Evolutionary conservation across 2,329 filamentous ascomycete genomes (phyloP).

Genomic region (Xylariales sp.): DNA sequence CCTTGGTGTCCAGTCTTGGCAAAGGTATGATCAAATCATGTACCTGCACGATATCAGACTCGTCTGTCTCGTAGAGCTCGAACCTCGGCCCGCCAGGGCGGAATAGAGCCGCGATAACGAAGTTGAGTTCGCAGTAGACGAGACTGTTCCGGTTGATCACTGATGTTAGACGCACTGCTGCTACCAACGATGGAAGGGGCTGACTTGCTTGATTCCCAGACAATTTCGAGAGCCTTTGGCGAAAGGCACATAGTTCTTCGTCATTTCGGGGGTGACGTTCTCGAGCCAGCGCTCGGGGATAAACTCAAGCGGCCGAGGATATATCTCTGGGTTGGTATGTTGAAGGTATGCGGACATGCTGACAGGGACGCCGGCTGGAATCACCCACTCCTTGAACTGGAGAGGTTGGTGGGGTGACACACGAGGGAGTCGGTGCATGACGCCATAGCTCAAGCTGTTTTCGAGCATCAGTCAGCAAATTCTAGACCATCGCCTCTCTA

Average conservation of each 20-base stretch:
- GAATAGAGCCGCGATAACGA: constrained; percentile 33
- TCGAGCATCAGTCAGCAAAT: neutral
- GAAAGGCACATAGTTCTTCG: constrained; percentile 35
- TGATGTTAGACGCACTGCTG: too few relatives aligned
- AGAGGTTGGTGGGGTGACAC: constrained; percentile 15
- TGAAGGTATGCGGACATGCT: constrained; percentile 52
- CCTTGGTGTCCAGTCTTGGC: constrained; percentile 22
- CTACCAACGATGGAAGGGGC: too few relatives aligned
- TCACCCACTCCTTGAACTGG: constrained; percentile 46
- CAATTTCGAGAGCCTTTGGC: constrained; percentile 36
- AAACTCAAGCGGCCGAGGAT: constrained; percentile 42
- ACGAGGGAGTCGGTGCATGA: constrained; percentile 38
- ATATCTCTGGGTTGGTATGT: constrained; percentile 43
- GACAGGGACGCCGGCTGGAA: constrained; percentile 51
- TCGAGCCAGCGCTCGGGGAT: constrained; percentile 46
- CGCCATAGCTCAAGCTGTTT: constrained; percentile 54
- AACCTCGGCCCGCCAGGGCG: constrained; percentile 33
- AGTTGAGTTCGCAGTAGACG: constrained; percentile 31
- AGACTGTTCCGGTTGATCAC: constrained; percentile 20
- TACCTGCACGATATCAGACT: constrained; percentile 33
- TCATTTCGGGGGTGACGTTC: constrained; percentile 21
- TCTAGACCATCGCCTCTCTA: neutral
- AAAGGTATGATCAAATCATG: constrained; percentile 33
- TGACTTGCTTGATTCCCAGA: constrained; percentile 37
- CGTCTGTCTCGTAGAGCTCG: constrained; percentile 37